Conservation (phyloP, 164 flowering plant genomes). For the Nelumbo lutea region DNA sequence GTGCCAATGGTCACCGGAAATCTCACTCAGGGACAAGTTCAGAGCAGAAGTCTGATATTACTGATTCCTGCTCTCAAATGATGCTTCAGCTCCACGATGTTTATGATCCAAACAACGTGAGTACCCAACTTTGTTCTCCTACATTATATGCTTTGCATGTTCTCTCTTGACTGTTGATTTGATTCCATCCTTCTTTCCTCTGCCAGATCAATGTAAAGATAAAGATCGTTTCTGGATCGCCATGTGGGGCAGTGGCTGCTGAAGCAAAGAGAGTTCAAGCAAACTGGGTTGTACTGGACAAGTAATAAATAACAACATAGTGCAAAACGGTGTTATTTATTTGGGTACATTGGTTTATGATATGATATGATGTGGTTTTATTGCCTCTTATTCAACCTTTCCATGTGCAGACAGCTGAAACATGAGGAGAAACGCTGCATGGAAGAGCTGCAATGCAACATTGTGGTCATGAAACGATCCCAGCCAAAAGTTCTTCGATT, state of each 20-base stretch:
- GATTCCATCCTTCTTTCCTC: not conserved
- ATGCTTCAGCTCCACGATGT: conserved; percentile 94
- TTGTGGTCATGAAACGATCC: conserved; percentile 59
- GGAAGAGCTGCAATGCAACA: conserved; percentile 77
- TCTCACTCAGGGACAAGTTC: conserved; percentile 47
- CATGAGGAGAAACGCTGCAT: conserved; percentile 67
- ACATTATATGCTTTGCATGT: not conserved
- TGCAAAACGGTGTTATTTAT: not conserved
- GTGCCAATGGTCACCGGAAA: conserved; percentile 74
- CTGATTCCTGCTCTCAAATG: conserved; percentile 94
- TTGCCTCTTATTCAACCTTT: not conserved
- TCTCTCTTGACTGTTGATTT: not conserved
- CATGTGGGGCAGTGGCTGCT: conserved; percentile 50
- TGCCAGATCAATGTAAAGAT: conserved; percentile 81
- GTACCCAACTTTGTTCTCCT: not conserved
- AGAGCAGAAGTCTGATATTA: conserved; percentile 73
- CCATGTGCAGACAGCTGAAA: conserved; percentile 49
- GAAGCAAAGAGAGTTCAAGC: conserved; percentile 1
- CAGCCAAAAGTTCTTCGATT: conserved; percentile 72
- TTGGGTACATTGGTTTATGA: not conserved
- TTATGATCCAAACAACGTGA: conserved; percentile 87
- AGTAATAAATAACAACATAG: not conserved
- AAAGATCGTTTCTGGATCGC: conserved; percentile 74
- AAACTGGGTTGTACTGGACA: conserved; percentile 1
- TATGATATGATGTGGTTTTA: not conserved